phyloP scores from a whole-genome alignment of 2,329 filamentous ascomycete genomes.

The Cladosporium austrohemisphaericum region DNA sequence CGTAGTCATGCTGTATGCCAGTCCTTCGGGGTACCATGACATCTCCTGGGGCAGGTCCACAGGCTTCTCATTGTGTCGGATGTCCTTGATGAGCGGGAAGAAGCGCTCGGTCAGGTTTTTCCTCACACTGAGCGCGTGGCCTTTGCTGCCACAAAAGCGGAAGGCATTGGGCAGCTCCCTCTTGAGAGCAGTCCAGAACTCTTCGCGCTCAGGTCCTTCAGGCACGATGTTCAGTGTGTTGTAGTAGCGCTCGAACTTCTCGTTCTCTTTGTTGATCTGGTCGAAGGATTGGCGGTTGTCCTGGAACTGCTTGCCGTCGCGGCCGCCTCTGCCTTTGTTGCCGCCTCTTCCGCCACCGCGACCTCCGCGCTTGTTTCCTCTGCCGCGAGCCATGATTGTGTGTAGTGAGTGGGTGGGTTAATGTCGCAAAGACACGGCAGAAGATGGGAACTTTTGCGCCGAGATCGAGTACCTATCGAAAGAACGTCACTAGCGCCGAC shows the following conservation, averaged over 20 bases:
- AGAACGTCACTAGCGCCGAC: constrained; percentile 11
- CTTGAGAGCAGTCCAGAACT: constrained; percentile 80
- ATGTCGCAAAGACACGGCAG: constrained; percentile 1
- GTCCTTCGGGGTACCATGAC: constrained; percentile 87
- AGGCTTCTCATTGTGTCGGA: constrained; percentile 74
- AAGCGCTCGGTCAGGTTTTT: constrained; percentile 83
- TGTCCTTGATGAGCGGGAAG: constrained; percentile 82
- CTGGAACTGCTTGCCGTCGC: constrained; percentile 8
- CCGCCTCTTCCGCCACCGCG: constrained; percentile 14
- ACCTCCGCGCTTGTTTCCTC: constrained; percentile 14
- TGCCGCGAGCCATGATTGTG: constrained; percentile 15
- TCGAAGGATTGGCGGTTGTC: constrained; percentile 47
- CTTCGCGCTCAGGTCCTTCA: constrained; percentile 66
- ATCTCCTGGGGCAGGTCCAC: constrained; percentile 81
- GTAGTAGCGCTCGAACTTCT: constrained; percentile 83
- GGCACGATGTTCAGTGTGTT: constrained; percentile 70
- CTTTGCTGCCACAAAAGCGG: constrained; percentile 92
- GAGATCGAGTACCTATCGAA: constrained; percentile 1
- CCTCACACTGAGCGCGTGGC: constrained; percentile 89
- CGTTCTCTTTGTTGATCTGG: constrained; percentile 72
- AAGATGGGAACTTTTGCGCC: constrained; percentile 14
- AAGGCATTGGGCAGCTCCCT: constrained; percentile 94
- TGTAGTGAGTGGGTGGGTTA: neutral
- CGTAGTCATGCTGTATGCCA: constrained; percentile 97
- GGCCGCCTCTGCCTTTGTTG: constrained; percentile 5